These are phyloP conservation scores for Parathielavia hyrcaniae DNA, from an alignment of 495 filamentous ascomycete genomes.

Conservation along the genomic window DNA sequence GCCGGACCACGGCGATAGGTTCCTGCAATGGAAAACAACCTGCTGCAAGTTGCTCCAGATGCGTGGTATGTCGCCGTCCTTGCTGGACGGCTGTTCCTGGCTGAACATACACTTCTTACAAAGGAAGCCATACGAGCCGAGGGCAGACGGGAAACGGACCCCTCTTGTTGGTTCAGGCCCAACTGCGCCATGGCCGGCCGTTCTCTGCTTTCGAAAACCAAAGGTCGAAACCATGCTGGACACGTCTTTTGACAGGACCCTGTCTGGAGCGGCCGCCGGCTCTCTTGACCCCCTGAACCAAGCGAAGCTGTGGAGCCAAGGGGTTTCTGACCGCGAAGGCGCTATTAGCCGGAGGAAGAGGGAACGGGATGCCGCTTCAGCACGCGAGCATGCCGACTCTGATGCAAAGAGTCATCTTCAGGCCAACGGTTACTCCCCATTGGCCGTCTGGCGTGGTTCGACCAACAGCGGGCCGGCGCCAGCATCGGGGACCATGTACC, in stretches of 20 bases:
- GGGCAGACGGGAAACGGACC: slow-evolving; percentile 38
- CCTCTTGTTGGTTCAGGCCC: slow-evolving; percentile 30
- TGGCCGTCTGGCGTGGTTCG: slow-evolving; percentile 41
- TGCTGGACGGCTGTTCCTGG: slow-evolving; percentile 35
- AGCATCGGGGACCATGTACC: slow-evolving; percentile 65
- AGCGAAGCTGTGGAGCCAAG: slow-evolving; percentile 62
- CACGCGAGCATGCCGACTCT: slow-evolving; percentile 38
- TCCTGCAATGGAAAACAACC: slow-evolving; percentile 36
- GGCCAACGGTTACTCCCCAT: slow-evolving; percentile 35
- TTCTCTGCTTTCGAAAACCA: slow-evolving; percentile 46
- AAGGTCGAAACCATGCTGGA: slow-evolving; percentile 22
- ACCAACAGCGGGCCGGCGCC: slow-evolving; percentile 48
- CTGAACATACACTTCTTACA: slow-evolving; percentile 33
- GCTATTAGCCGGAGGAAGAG: slow-evolving; percentile 43
- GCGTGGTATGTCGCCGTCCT: slow-evolving; percentile 36
- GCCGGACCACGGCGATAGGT: slow-evolving; percentile 35
- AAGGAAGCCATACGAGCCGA: slow-evolving; percentile 37
- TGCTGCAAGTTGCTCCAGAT: slow-evolving; percentile 40
- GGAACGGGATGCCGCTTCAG: slow-evolving; percentile 46
- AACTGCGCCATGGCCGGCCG: slow-evolving; percentile 45
- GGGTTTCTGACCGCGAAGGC: slow-evolving; percentile 44
- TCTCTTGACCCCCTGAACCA: slow-evolving; percentile 56
- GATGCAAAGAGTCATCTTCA: slow-evolving; percentile 32
- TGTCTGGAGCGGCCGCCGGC: slow-evolving; percentile 17
- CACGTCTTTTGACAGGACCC: slow-evolving; percentile 15